Evolutionary conservation across 2,329 filamentous ascomycete species (phyloP).

Genomic region (Fusarium sp.): DNA sequence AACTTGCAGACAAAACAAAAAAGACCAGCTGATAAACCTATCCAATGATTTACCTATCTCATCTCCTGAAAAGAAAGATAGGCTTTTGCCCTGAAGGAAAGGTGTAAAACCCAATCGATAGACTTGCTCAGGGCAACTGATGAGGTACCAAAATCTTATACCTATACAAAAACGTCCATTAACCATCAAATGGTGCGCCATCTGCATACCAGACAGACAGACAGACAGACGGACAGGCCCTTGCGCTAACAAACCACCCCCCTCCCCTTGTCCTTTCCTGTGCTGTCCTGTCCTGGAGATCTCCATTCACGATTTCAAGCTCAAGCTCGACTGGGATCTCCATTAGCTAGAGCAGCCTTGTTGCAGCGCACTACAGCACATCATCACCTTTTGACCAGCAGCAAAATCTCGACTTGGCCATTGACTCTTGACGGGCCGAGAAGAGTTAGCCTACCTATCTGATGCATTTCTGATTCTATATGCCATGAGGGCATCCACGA

Average conservation of each 20-base stretch:
- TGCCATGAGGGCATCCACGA: conserved; percentile 24
- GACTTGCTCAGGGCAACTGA: conserved; percentile 10
- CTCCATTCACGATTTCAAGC: conserved; percentile 13
- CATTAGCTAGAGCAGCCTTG: background rate
- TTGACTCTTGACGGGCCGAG: background rate
- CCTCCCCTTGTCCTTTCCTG: background rate
- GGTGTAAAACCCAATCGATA: conserved; percentile 14
- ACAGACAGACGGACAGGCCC: background rate
- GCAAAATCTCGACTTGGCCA: conserved; percentile 3
- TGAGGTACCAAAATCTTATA: conserved; percentile 3
- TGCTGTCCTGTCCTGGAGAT: conserved; percentile 16
- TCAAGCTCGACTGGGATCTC: conserved; percentile 29
- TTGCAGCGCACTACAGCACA: background rate
- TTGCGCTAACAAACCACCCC: conserved; percentile 14
- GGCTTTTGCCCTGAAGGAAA: conserved; percentile 6
- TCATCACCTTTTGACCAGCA: background rate
- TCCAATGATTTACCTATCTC: background rate
- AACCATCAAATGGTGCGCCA: conserved; percentile 22
- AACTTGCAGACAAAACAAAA: no score
- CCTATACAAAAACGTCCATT: conserved; percentile 7
- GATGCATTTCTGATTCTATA: conserved; percentile 1
- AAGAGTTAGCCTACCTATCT: background rate
- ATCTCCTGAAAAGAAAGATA: background rate
- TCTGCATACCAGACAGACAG: conserved; percentile 26
- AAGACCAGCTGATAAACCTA: background rate